Percentiles rank a stretch among this genome's conserved stretches.
Conservation (phyloP, 805 yeast species). For the Allodekkera sacchari region DNA sequence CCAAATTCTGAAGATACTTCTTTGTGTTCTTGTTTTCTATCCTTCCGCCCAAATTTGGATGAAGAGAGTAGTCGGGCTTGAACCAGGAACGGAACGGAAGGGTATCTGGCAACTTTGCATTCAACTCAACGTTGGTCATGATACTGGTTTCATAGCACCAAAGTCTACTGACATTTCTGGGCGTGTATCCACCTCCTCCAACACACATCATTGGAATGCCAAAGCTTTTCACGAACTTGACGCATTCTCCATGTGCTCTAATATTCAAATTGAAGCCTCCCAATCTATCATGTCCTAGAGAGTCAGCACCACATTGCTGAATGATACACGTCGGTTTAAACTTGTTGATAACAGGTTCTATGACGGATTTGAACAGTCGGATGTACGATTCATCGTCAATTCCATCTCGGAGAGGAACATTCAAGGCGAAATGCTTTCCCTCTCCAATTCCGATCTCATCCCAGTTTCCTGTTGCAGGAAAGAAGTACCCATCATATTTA, state of each 20-base stretch:
- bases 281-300: constrained; percentile 83
- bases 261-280: constrained; percentile 93
- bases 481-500: constrained; percentile 87
- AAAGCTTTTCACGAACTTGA: constrained; percentile 77
- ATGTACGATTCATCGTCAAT: constrained; percentile 87
- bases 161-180: constrained; percentile 85
- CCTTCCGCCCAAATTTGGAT: constrained; percentile 72
- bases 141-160: constrained; percentile 97
- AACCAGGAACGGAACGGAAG: constrained; percentile 76
- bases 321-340: constrained; percentile 92
- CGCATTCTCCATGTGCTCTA: constrained; percentile 94
- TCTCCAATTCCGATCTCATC: constrained; percentile 84
- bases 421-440: constrained; percentile 82
- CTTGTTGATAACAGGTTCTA: constrained; percentile 84
- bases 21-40: constrained; percentile 81
- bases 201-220: constrained; percentile 84
- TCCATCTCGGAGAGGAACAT: constrained; percentile 92
- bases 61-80: constrained; percentile 86
- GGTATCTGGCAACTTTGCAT: constrained; percentile 63
- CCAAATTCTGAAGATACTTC: constrained; percentile 73
- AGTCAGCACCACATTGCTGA: constrained; percentile 96
- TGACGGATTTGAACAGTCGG: constrained; percentile 68
- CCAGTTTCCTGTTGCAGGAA: constrained; percentile 94
- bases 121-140: constrained; percentile 68
- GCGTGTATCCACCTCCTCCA: constrained; percentile 98